Conservation (phyloP, 1,139 yeast genomes). For the Kodamaea plutei region DNA sequence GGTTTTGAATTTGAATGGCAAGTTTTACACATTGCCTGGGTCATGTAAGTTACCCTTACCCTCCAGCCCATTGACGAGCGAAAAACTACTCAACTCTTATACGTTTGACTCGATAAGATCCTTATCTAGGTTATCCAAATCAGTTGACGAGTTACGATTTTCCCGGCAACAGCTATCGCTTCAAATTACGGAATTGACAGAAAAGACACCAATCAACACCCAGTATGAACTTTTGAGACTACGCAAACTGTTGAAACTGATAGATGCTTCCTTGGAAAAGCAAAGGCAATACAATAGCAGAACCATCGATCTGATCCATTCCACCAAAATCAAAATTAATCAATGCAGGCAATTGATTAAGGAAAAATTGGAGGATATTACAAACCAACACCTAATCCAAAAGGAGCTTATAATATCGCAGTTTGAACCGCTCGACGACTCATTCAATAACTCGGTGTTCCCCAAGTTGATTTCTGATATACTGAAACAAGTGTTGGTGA, state of each 20-base stretch:
- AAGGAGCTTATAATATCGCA: constrained; percentile 29
- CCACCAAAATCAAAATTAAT: constrained; percentile 22
- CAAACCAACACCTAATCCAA: constrained; percentile 19
- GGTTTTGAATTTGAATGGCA: constrained; percentile 20
- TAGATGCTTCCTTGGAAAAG: constrained; percentile 18
- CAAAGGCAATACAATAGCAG: constrained; percentile 26
- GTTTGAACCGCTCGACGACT: constrained; percentile 25
- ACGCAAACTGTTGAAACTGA: constrained; percentile 4
- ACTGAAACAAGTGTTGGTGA: constrained; percentile 14
- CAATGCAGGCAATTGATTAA: constrained; percentile 17
- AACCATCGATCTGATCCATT: constrained; percentile 24
- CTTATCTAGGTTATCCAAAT: constrained; percentile 25
- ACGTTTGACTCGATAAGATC: constrained; percentile 35
- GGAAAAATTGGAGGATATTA: constrained; percentile 16
- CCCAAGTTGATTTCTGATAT: constrained; percentile 22
- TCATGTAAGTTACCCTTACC: constrained; percentile 7
- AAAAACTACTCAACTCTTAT: constrained; percentile 20
- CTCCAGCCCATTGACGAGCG: not conserved
- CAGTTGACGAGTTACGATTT: constrained; percentile 27
- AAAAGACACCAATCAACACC: not conserved
- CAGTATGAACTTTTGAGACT: constrained; percentile 4
- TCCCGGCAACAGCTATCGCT: constrained; percentile 12
- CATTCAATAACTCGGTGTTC: constrained; percentile 17
- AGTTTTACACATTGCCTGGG: constrained; percentile 20
- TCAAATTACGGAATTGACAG: constrained; percentile 12